Evolutionary conservation across 495 filamentous ascomycete genomes (phyloP).

Genomic region (Hypoxylon intermedium): DNA sequence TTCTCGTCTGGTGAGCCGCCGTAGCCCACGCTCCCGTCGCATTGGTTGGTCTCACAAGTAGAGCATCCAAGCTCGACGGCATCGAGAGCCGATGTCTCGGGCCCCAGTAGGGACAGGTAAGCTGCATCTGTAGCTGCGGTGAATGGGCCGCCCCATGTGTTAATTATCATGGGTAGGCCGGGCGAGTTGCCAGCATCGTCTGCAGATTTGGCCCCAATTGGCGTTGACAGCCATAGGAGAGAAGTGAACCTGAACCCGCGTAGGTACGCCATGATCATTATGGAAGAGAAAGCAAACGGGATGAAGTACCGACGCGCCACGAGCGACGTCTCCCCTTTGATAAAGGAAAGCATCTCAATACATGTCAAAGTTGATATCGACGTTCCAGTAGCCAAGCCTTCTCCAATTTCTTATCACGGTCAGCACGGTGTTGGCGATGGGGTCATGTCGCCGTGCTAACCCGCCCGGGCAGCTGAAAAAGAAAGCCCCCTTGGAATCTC

Average conservation of each 20-base stretch:
- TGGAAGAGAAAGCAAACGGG: not conserved
- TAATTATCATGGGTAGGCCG: slow-evolving; percentile 53
- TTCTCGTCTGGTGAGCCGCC: slow-evolving; percentile 57
- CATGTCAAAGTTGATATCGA: slow-evolving; percentile 7
- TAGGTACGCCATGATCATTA: slow-evolving; percentile 16
- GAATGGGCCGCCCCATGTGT: slow-evolving; percentile 56
- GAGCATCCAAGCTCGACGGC: slow-evolving; percentile 54
- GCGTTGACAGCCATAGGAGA: slow-evolving; percentile 18
- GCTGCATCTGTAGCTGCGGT: slow-evolving; percentile 58
- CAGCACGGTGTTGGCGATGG: not conserved
- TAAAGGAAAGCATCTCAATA: not conserved
- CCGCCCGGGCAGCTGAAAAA: slow-evolving; percentile 21
- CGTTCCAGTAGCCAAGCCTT: slow-evolving; percentile 30
- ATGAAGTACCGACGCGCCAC: slow-evolving; percentile 9
- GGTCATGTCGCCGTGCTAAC: slow-evolving; percentile 17
- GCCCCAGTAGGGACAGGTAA: slow-evolving; percentile 42
- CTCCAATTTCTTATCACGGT: slow-evolving; percentile 37
- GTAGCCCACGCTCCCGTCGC: slow-evolving; percentile 56
- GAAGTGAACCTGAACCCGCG: not conserved
- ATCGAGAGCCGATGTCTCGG: slow-evolving; percentile 47
- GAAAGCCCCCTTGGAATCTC: not conserved
- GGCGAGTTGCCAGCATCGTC: slow-evolving; percentile 36
- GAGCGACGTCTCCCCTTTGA: not conserved
- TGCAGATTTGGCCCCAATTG: not conserved
- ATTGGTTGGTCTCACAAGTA: slow-evolving; percentile 54